These are phyloP conservation scores for Ammopiptanthus mongolicus DNA, from an alignment of 306 rosid genomes.

Conservation along the genomic window DNA sequence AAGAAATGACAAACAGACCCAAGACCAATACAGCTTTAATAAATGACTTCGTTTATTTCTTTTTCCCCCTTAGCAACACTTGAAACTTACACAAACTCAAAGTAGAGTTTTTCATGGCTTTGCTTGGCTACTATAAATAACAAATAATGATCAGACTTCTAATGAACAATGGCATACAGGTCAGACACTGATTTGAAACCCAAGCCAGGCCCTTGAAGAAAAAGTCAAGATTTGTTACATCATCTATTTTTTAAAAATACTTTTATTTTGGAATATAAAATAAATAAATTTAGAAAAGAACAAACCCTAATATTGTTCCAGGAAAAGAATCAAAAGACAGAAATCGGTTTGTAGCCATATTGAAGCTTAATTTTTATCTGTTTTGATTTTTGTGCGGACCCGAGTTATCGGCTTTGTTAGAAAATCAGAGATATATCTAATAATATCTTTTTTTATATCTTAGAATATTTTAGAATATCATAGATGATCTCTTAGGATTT, in stretches of 20 bases:
- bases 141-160: conserved; percentile 3
- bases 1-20: conserved; percentile 10
- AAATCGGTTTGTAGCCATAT: neutral
- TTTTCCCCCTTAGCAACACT: neutral
- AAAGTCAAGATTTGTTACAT: neutral
- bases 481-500: too few species aligned
- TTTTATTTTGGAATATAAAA: neutral
- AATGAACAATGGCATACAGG: conserved; percentile 3
- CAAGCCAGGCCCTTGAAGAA: neutral
- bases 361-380: neutral
- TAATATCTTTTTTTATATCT: too few species aligned
- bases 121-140: neutral
- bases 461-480: too few species aligned
- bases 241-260: neutral
- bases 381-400: neutral
- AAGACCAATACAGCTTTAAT: conserved; percentile 10
- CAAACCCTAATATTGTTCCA: neutral
- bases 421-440: too few species aligned
- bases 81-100: conserved; percentile 15
- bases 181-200: neutral
- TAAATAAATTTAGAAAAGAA: neutral
- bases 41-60: neutral
- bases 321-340: neutral
- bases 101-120: neutral
- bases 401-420: too few species aligned